Evolutionary conservation across 805 yeast genomes (phyloP), one percentile per base, ranked within the genome.

Genomic region (Cyberlindnera maritima): DNA sequence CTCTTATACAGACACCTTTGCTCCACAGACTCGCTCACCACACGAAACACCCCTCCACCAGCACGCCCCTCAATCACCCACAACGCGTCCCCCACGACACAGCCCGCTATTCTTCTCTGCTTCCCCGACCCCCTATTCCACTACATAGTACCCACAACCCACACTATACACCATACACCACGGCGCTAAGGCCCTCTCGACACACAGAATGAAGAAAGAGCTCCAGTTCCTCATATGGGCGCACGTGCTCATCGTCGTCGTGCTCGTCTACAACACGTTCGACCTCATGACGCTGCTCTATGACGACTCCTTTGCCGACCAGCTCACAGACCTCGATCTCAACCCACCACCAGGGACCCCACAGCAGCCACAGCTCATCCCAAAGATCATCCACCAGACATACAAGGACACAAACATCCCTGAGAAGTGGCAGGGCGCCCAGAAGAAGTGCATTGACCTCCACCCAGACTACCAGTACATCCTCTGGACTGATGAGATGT

Each of bases 351-450:
- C 57, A 28, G 71, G 72, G n/a, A 60, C 66, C 7, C 61, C 69
- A 18, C 67, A 65, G 17, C 69, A 69, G 47, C 80, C 81, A 10
- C 75, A 75, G 49, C 62, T 85, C 33, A 88, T 90, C 39, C 97
- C 97, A 33, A 87, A 85, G 60, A 89, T 90, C 62, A 89, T 91
- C 46, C 97, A 91, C 63, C 97, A 91, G 65, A 91, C 97, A 13
- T 91, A 91, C 67, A 90, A 87, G 63, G 85, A 88, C 18, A 75
- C 70, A 13, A 76, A 82, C 18, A 79, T 90, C 14, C 97, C 97
- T 3, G 90, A 81, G 41, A 72, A 76, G 40, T 91, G 97, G 97
- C 71, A 70, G 50, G 77, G 75, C 6, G 89, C 95, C 25, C 96
- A 88, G 60, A 76, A 81, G 61, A 77, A 79, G 21, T 88, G 96